Conservation (phyloP, 2,329 filamentous ascomycete species). For the Claviceps paspali region DNA sequence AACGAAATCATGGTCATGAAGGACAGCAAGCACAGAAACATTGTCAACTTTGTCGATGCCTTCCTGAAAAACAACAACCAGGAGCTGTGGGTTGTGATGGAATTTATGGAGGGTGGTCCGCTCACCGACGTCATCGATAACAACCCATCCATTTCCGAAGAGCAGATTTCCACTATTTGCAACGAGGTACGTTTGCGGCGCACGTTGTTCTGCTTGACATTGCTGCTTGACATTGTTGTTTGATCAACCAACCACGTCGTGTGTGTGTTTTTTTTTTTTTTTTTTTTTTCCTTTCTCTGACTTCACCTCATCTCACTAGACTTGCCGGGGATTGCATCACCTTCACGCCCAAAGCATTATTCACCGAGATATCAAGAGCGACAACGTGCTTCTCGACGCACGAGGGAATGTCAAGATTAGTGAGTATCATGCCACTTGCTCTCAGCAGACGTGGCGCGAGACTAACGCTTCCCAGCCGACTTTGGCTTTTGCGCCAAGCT, state of each 20-base stretch:
- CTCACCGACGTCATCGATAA: conserved; percentile 98
- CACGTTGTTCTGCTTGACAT: neutral
- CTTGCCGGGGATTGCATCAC: conserved; percentile 87
- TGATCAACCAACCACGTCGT: neutral
- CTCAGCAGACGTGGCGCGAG: neutral
- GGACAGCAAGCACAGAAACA: conserved; percentile 94
- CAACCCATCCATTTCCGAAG: conserved; percentile 82
- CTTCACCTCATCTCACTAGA: conserved; percentile 43
- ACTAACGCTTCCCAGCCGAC: conserved; percentile 53
- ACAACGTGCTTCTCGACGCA: conserved; percentile 90
- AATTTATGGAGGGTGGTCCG: conserved; percentile 98
- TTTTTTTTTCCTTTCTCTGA: neutral
- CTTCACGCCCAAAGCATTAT: conserved; percentile 94
- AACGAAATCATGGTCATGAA: conserved; percentile 99
- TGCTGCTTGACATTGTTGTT: neutral
- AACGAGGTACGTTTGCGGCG: conserved; percentile 55
- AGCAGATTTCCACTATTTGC: conserved; percentile 96
- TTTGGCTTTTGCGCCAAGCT: conserved; percentile 99
- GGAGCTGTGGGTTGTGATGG: conserved; percentile 99
- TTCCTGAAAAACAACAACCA: conserved; percentile 89
- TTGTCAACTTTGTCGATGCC: conserved; percentile 96
- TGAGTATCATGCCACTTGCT: conserved; percentile 34
- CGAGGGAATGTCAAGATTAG: conserved; percentile 96
- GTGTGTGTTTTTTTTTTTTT: neutral
- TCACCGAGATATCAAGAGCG: conserved; percentile 97